Evolutionary conservation across 1,139 yeast species (phyloP).

Genomic region (Debaryomyces fabryi): DNA sequence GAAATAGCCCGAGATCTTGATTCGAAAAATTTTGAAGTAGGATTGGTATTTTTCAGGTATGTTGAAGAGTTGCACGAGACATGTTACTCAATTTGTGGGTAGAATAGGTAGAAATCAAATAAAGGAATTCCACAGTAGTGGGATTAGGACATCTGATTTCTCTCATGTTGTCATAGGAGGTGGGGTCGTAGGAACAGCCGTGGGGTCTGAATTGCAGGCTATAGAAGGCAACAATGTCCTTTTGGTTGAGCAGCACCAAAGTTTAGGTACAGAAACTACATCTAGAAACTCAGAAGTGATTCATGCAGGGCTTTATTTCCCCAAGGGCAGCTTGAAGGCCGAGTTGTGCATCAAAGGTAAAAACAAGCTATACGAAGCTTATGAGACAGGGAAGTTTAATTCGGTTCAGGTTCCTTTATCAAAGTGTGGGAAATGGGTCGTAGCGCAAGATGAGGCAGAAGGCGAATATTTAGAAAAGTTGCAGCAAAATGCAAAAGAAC

Average conservation of each 20-base stretch:
- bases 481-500: slow-evolving; percentile 50
- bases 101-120: neutral
- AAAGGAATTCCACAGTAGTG: neutral
- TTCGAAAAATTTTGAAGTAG: neutral
- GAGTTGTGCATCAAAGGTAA: slow-evolving; percentile 76
- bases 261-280: slow-evolving; percentile 78
- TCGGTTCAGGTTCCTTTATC: slow-evolving; percentile 48
- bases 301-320: slow-evolving; percentile 88
- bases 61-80: neutral
- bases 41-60: neutral
- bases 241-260: slow-evolving; percentile 66
- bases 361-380: slow-evolving; percentile 55
- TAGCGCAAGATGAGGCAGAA: slow-evolving; percentile 75
- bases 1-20: neutral
- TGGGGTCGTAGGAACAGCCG: slow-evolving; percentile 84
- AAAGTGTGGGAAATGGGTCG: slow-evolving; percentile 85
- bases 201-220: slow-evolving; percentile 68
- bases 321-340: slow-evolving; percentile 66
- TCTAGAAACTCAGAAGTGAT: slow-evolving; percentile 89
- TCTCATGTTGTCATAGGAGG: slow-evolving; percentile 86
- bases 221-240: slow-evolving; percentile 52
- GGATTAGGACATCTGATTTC: slow-evolving; percentile 46
- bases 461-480: slow-evolving; percentile 58
- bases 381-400: slow-evolving; percentile 42
- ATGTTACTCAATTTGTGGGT: neutral